Evolutionary conservation across 441 rosid species (phyloP).

Genomic region (Euphorbia schlechtendalii): DNA sequence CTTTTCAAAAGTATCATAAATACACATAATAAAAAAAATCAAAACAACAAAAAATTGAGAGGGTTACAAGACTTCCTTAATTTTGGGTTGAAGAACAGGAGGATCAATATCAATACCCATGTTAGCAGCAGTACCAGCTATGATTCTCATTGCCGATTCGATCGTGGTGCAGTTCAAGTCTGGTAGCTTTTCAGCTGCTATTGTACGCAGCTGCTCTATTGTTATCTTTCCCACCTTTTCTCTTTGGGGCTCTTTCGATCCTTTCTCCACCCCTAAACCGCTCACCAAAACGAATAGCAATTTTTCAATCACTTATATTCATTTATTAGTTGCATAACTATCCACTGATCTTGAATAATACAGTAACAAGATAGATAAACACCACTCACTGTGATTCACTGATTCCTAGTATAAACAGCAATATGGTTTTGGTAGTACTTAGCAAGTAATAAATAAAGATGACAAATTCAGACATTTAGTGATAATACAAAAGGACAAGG

Average conservation of each 20-base stretch:
- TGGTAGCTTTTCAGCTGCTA: constrained; percentile 83
- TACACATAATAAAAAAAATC: background rate
- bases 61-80: constrained; percentile 41
- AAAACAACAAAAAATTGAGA: background rate
- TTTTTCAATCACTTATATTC: background rate
- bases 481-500: background rate
- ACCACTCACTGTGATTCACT: background rate
- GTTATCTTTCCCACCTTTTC: constrained; percentile 77
- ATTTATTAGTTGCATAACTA: background rate
- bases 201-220: constrained; percentile 59
- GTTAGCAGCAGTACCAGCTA: constrained; percentile 94
- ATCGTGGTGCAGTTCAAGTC: constrained; percentile 68
- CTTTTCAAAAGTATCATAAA: background rate
- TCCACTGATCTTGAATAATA: background rate
- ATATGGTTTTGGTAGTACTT: no score
- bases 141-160: constrained; percentile 86
- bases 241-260: constrained; percentile 67
- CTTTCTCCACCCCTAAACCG: constrained; percentile 70
- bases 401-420: no score
- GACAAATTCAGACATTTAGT: no score
- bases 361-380: background rate
- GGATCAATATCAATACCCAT: constrained; percentile 92
- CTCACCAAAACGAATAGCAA: constrained; percentile 2
- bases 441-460: no score
- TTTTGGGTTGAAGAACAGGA: constrained; percentile 73